phyloP scores from a whole-genome alignment of 2,329 filamentous ascomycete species.

The Fusarium coffeatum region DNA sequence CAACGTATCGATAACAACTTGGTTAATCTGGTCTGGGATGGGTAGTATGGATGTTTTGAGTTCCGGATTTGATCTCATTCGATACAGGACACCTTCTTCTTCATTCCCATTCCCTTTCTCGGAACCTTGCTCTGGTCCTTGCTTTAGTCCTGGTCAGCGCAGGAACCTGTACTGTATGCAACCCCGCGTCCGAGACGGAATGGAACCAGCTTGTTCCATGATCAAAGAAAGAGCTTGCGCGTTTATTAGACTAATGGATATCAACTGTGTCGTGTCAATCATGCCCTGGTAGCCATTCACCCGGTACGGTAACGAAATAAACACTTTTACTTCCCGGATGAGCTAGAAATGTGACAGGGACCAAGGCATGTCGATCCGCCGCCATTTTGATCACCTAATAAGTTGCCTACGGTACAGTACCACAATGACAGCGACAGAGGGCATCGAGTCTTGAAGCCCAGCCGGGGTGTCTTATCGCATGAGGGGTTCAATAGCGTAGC shows the following conservation, averaged over 20 bases:
- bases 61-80: constrained; percentile 6
- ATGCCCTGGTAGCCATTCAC: constrained; percentile 12
- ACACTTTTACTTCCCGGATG: constrained; percentile 6
- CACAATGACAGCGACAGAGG: not conserved
- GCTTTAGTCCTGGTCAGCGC: not conserved
- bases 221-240: constrained; percentile 1
- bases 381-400: constrained; percentile 4
- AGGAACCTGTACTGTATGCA: not conserved
- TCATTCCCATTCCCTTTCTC: not conserved
- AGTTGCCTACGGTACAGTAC: not conserved
- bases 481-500: constrained; percentile 5
- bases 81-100: not conserved
- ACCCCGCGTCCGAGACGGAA: not conserved
- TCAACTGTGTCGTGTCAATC: constrained; percentile 16
- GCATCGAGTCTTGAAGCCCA: not conserved
- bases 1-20: constrained; percentile 12
- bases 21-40: not conserved
- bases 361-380: constrained; percentile 4
- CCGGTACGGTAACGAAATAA: constrained; percentile 13
- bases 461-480: constrained; percentile 4
- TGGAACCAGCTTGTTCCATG: not conserved
- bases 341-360: constrained; percentile 4
- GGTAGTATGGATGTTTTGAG: not conserved
- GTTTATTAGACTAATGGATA: not conserved
- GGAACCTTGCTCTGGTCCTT: not conserved